Conservation (phyloP, 192 early-diverging fungal species). For the Pilobolus umbonatus region DNA sequence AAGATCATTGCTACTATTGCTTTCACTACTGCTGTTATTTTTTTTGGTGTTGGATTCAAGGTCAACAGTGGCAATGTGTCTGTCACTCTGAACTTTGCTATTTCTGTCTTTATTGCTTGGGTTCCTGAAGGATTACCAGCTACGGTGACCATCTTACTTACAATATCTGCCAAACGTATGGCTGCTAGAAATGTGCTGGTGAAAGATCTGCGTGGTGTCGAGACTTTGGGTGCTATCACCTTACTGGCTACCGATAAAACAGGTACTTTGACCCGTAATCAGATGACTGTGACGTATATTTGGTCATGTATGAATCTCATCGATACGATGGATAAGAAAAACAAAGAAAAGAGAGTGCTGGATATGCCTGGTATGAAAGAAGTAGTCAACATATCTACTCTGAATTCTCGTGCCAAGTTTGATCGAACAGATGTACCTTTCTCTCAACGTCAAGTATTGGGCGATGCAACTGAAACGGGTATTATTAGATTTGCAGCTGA, state of each 20-base stretch:
- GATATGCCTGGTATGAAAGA: conserved; percentile 66
- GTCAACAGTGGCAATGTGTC: conserved; percentile 55
- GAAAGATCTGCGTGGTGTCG: conserved; percentile 94
- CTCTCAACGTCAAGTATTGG: conserved; percentile 72
- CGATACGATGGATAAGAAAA: conserved; percentile 45
- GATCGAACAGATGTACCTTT: conserved; percentile 87
- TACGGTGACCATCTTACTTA: conserved; percentile 90
- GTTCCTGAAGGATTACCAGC: conserved; percentile 93
- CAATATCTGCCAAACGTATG: conserved; percentile 96
- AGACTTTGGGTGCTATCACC: conserved; percentile 96
- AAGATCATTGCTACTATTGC: conserved; percentile 82
- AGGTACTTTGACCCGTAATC: conserved; percentile 93
- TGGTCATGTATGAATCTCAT: conserved; percentile 77
- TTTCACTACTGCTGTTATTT: conserved; percentile 67
- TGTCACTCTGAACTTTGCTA: conserved; percentile 83
- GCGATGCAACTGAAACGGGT: conserved; percentile 94
- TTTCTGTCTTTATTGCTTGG: conserved; percentile 84
- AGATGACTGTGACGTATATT: conserved; percentile 92
- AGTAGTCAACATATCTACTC: conserved; percentile 70
- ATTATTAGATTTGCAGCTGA: conserved; percentile 76
- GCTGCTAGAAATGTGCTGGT: conserved; percentile 84
- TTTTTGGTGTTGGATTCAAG: conserved; percentile 75
- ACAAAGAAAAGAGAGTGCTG: conserved; percentile 13
- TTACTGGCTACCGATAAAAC: conserved; percentile 97
- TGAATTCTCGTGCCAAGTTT: conserved; percentile 88